These are phyloP conservation scores for Hyaloperonospora brassicae DNA, from an alignment of 352 stramenopile genomes.

Conservation along the genomic window DNA sequence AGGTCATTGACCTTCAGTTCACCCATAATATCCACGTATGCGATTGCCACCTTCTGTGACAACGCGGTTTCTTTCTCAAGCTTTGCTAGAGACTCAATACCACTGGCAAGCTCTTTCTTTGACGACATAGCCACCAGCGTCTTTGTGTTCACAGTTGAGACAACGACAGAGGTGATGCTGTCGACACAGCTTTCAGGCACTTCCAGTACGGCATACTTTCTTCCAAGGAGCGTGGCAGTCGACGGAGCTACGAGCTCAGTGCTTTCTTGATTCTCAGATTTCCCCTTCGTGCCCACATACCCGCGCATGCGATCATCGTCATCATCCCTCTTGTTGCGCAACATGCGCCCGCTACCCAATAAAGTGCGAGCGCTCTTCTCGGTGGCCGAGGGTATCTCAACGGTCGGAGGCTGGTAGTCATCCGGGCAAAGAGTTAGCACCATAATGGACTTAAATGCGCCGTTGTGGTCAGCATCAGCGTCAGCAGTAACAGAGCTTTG, in stretches of 20 bases:
- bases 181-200: slow-evolving; percentile 76
- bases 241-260: slow-evolving; percentile 42
- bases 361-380: slow-evolving; percentile 15
- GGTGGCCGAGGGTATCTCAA: slow-evolving; percentile 10
- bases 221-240: slow-evolving; percentile 52
- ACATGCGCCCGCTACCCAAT: slow-evolving; percentile 27
- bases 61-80: slow-evolving; percentile 61
- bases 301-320: slow-evolving; percentile 44
- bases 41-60: slow-evolving; percentile 34
- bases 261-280: slow-evolving; percentile 30
- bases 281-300: slow-evolving; percentile 24
- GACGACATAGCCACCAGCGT: slow-evolving; percentile 52
- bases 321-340: slow-evolving; percentile 49
- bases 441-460: slow-evolving; percentile 70
- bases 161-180: slow-evolving; percentile 42
- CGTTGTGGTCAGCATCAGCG: slow-evolving; percentile 15
- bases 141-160: slow-evolving; percentile 48
- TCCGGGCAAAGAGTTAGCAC: slow-evolving; percentile 61
- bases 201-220: slow-evolving; percentile 60
- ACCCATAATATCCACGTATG: slow-evolving; percentile 57
- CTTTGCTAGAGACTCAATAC: slow-evolving; percentile 60
- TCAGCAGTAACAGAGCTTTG: slow-evolving; percentile 13
- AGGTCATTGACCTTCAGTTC: slow-evolving; percentile 80
- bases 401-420: slow-evolving; percentile 48
- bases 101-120: slow-evolving; percentile 64